A percentile compares a stretch with the other conserved stretches of the same genome.
Evolutionary conservation across 2,329 filamentous ascomycete species (phyloP).

Genomic region (Epichloe brachyelytri): DNA sequence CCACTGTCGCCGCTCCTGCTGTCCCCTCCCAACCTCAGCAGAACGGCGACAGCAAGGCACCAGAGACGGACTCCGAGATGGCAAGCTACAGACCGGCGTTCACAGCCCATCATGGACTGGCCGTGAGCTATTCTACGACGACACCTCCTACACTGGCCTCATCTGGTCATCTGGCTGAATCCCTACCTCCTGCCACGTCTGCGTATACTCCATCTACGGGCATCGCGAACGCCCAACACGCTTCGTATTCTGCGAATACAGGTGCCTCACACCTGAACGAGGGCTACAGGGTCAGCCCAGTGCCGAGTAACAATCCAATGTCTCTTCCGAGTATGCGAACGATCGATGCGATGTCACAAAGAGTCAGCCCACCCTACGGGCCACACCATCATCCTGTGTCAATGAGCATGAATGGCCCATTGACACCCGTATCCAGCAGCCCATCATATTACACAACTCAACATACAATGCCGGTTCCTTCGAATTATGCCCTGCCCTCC

Average conservation of each 20-base stretch:
- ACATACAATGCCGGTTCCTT: constrained; percentile 21
- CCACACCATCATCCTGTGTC: constrained; percentile 24
- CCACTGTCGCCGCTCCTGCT: constrained; percentile 7
- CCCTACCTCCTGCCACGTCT: constrained; percentile 4
- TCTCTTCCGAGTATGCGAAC: constrained; percentile 29
- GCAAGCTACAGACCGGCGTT: constrained; percentile 16
- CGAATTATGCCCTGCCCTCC: constrained; percentile 29
- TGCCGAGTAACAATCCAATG: constrained; percentile 17
- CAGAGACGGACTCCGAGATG: constrained; percentile 20
- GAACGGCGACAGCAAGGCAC: constrained; percentile 20
- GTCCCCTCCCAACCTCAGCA: constrained; percentile 12
- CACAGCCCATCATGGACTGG: constrained; percentile 13
- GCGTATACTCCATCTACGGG: constrained; percentile 11
- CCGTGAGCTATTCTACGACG: constrained; percentile 15
- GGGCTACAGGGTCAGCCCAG: constrained; percentile 17
- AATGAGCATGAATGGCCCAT: constrained; percentile 20
- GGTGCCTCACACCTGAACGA: constrained; percentile 14
- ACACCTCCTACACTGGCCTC: constrained; percentile 5
- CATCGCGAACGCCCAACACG: constrained; percentile 17
- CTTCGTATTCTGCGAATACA: constrained; percentile 17
- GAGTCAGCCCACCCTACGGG: constrained; percentile 12
- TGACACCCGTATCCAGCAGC: constrained; percentile 16
- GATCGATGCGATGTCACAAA: constrained; percentile 21
- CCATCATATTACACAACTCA: constrained; percentile 31
- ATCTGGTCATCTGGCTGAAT: constrained; percentile 4